These are phyloP conservation scores for Protomyces inouyei DNA, from an alignment of 1,139 yeast genomes.

Conservation along the genomic window DNA sequence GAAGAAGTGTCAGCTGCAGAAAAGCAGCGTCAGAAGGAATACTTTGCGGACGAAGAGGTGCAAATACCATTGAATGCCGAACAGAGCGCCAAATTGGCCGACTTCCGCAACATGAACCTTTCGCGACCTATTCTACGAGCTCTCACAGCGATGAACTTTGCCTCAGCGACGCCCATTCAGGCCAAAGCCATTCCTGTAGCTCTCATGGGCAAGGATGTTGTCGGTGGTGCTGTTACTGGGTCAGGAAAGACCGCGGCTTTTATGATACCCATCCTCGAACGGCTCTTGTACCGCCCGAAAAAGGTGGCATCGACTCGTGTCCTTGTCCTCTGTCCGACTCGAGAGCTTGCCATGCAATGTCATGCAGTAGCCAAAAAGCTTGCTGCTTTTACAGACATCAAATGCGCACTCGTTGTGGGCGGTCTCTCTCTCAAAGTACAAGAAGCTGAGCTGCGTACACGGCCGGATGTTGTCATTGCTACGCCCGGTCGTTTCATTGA, in stretches of 20 bases:
- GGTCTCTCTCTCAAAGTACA: slow-evolving; percentile 92
- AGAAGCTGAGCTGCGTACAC: slow-evolving; percentile 81
- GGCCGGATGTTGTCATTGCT: slow-evolving; percentile 95
- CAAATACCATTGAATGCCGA: slow-evolving; percentile 37
- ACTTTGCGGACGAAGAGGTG: slow-evolving; percentile 57
- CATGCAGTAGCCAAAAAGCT: slow-evolving; percentile 86
- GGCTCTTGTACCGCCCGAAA: slow-evolving; percentile 81
- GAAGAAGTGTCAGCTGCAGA: slow-evolving; percentile 26
- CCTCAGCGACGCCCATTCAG: slow-evolving; percentile 89
- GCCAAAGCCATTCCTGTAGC: slow-evolving; percentile 91
- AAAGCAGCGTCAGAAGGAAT: slow-evolving; percentile 49
- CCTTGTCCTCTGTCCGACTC: slow-evolving; percentile 85
- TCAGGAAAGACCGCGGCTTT: slow-evolving; percentile 99
- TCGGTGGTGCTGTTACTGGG: slow-evolving; percentile 99
- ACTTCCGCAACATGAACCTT: slow-evolving; percentile 71
- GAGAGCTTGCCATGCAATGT: slow-evolving; percentile 96
- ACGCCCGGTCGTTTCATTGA: slow-evolving; percentile 97
- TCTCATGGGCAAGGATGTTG: slow-evolving; percentile 83
- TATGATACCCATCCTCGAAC: slow-evolving; percentile 90
- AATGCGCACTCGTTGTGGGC: slow-evolving; percentile 94
- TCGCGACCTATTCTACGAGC: slow-evolving; percentile 90
- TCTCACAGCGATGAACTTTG: slow-evolving; percentile 69
- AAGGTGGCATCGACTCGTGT: slow-evolving; percentile 85
- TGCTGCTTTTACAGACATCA: slow-evolving; percentile 67
- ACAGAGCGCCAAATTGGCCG: slow-evolving; percentile 43